phyloP scores from a whole-genome alignment of 2,329 filamentous ascomycete genomes.

The Xylariaceae sp. region DNA sequence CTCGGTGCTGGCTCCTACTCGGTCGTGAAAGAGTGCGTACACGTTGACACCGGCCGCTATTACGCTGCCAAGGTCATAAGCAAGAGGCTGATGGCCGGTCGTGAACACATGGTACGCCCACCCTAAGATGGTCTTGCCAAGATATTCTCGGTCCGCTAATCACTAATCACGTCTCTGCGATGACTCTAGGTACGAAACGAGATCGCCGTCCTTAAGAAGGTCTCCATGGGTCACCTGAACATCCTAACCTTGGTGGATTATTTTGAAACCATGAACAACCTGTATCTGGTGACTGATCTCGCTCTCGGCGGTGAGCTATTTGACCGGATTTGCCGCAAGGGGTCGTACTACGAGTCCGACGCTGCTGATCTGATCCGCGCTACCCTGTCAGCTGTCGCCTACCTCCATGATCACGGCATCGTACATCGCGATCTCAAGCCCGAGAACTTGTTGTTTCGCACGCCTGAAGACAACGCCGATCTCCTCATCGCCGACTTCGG shows the following conservation, averaged over 20 bases:
- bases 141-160: slow-evolving; percentile 1
- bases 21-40: slow-evolving; percentile 97
- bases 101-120: slow-evolving; percentile 85
- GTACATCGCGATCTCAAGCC: slow-evolving; percentile 97
- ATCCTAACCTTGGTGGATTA: slow-evolving; percentile 97
- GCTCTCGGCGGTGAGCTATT: slow-evolving; percentile 95
- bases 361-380: slow-evolving; percentile 92
- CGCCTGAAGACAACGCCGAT: slow-evolving; percentile 95
- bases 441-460: slow-evolving; percentile 93
- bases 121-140: background rate
- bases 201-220: slow-evolving; percentile 92
- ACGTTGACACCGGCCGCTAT: slow-evolving; percentile 95
- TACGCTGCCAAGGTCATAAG: slow-evolving; percentile 99
- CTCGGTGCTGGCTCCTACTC: slow-evolving; percentile 95
- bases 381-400: slow-evolving; percentile 94
- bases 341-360: slow-evolving; percentile 96
- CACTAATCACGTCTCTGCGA: slow-evolving; percentile 3
- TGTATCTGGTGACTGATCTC: slow-evolving; percentile 96
- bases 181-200: slow-evolving; percentile 81
- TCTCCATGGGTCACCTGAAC: slow-evolving; percentile 99
- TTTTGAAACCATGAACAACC: slow-evolving; percentile 99
- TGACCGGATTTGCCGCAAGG: slow-evolving; percentile 97
- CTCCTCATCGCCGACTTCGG: slow-evolving; percentile 97
- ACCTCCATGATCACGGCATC: slow-evolving; percentile 97
- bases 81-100: slow-evolving; percentile 93